phyloP scores from a whole-genome alignment of 1,284 basidiomycete species.

The Trametes pubescens region DNA sequence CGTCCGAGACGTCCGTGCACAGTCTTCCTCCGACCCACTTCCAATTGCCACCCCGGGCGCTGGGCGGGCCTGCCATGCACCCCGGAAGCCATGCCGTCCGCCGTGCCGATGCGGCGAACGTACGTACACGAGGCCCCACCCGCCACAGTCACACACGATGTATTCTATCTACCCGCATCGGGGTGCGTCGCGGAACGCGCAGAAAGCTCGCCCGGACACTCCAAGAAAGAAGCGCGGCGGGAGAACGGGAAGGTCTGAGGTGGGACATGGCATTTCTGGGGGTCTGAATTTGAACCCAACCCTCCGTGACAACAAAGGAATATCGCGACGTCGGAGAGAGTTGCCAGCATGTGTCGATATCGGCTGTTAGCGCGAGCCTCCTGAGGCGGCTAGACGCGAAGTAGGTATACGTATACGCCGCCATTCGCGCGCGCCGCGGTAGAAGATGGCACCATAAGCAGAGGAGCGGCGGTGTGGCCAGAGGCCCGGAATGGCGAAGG shows the following conservation, averaged over 20 bases:
- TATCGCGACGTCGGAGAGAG: too few relatives aligned
- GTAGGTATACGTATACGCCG: too few relatives aligned
- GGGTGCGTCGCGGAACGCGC: conserved; percentile 5
- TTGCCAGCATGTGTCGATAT: too few relatives aligned
- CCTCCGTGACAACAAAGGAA: too few relatives aligned
- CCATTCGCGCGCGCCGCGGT: too few relatives aligned
- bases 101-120: neutral
- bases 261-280: neutral
- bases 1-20: neutral
- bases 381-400: too few relatives aligned
- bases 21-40: neutral
- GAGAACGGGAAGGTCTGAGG: neutral
- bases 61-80: neutral
- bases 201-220: conserved; percentile 2
- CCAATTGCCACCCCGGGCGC: neutral
- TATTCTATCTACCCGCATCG: conserved; percentile 14
- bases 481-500: too few relatives aligned
- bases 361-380: too few relatives aligned
- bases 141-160: neutral
- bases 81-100: neutral
- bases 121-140: conserved; percentile 4
- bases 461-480: too few relatives aligned
- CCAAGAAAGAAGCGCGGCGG: neutral
- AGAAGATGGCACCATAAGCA: too few relatives aligned
- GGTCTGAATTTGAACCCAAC: neutral